Evolutionary conservation across 148 eudicot genomes (phyloP), one percentile per base, ranked within the genome.

Genomic region (Diospyros lotus): DNA sequence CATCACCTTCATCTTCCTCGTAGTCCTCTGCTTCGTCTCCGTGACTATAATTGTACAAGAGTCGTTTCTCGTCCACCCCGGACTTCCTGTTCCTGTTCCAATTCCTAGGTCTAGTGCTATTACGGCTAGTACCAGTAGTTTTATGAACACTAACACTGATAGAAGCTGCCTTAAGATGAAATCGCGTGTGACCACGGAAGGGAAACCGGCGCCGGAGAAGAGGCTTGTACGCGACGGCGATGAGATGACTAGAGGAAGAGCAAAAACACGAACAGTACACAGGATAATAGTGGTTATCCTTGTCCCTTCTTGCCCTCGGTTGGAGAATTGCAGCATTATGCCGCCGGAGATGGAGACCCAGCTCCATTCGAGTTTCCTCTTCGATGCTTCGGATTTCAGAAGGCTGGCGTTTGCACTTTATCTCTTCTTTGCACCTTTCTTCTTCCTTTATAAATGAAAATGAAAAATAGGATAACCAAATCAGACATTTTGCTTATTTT

Each of bases 31-130:
- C 38, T 39, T 55, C 51, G 14, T 59, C 12, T 38, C 41, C 70
- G 4, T 14, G 52, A 0, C 41, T 39, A 9, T 58, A 7, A 15
- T 71, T 2, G 15, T 28, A 39, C 40, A 56, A 50, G 1, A 45
- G 77, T 44, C 11, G 68, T 62, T 58, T 79, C 74, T 71, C 81
- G 9, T 52, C 69, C 51, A 79, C 68, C 65, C 48, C 9, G 9
- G 60, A 9, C n/a, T 59, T 67, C 39, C 53, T 56, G 2, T 12
- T 51, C 52, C 14, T 61, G 5, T 45, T 8, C 38, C 50, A 13
- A 45, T 46, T 17, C 66, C 50, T 40, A 39, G 75, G 17, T 40
- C 66, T 9, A 0, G 15, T 14, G 42, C 73, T 46, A 56, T 7
- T 14, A 42, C 46, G 6, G n/a, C 6, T 12, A 5, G 44, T 11